These are phyloP conservation scores for Dunaliella primolecta DNA, from an alignment of 139 green algal species.

Conservation along the genomic window DNA sequence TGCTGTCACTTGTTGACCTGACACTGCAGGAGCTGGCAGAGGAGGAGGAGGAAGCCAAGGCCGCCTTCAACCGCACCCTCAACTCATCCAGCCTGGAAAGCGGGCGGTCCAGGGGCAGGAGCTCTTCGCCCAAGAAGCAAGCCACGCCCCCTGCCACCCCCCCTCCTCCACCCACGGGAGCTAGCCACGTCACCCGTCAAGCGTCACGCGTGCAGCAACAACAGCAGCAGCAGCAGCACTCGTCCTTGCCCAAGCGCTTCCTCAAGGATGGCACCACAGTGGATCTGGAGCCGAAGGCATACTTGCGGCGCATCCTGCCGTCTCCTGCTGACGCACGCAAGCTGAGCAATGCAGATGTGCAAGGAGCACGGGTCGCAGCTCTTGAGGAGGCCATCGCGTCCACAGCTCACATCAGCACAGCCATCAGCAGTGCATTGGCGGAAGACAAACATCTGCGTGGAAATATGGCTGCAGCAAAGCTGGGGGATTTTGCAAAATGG, in stretches of 20 bases:
- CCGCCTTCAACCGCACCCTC: neutral
- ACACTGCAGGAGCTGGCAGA: neutral
- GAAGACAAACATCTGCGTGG: constrained; percentile 8
- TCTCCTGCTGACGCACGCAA: neutral
- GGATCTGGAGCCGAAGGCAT: neutral
- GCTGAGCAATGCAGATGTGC: constrained; percentile 1
- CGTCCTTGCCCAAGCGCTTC: constrained; percentile 5
- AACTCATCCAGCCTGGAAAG: neutral
- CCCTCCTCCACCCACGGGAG: neutral
- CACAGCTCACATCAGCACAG: neutral
- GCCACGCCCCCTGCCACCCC: neutral
- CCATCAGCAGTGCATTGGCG: neutral
- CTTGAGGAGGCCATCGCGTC: neutral
- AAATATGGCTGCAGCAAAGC: constrained; percentile 1
- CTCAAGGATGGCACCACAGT: constrained; percentile 29
- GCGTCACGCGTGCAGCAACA: neutral
- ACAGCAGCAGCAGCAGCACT: neutral
- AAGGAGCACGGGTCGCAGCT: constrained; percentile 20
- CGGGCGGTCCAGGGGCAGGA: neutral
- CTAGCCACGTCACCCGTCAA: no score
- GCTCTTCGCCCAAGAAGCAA: neutral
- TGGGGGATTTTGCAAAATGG: neutral
- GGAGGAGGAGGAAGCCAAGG: neutral
- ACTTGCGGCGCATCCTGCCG: neutral
- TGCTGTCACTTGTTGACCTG: no score